Percentiles rank a stretch among this genome's conserved stretches.
These are phyloP conservation scores for Schizosaccharomyces cryophilus DNA, from an alignment of 805 yeast species.

Conservation along the genomic window DNA sequence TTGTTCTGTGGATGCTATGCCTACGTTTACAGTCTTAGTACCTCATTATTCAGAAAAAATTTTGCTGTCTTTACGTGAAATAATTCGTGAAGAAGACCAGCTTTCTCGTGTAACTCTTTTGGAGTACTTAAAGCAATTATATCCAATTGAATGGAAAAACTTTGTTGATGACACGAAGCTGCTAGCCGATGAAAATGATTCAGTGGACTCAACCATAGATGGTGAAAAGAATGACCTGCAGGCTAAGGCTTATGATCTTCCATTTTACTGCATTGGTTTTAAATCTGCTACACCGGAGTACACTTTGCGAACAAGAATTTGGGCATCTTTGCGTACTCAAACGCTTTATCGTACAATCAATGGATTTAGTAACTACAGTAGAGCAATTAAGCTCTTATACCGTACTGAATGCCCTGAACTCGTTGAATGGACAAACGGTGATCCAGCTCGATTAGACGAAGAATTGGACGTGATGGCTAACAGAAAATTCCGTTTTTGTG, in stretches of 20 bases:
- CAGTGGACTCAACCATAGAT: slow-evolving; percentile 21
- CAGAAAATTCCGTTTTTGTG: slow-evolving; percentile 54
- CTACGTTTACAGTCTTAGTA: slow-evolving; percentile 86
- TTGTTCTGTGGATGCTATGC: slow-evolving; percentile 97
- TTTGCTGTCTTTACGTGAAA: slow-evolving; percentile 74
- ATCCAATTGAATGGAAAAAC: slow-evolving; percentile 94
- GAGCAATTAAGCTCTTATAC: slow-evolving; percentile 80
- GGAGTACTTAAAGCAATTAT: slow-evolving; percentile 82
- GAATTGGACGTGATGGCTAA: slow-evolving; percentile 69
- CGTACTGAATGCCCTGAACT: slow-evolving; percentile 88
- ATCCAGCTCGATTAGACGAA: slow-evolving; percentile 84
- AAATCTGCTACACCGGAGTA: slow-evolving; percentile 94
- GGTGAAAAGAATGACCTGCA: slow-evolving; percentile 43
- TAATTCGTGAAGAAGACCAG: slow-evolving; percentile 91
- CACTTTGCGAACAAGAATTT: slow-evolving; percentile 82
- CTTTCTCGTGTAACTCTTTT: slow-evolving; percentile 84
- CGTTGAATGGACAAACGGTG: slow-evolving; percentile 96
- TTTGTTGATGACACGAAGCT: slow-evolving; percentile 90
- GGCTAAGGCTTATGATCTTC: slow-evolving; percentile 55
- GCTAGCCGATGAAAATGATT: slow-evolving; percentile 76
- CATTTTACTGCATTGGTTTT: slow-evolving; percentile 90
- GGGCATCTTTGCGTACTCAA: slow-evolving; percentile 96
- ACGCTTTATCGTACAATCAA: slow-evolving; percentile 90
- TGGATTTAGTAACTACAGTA: slow-evolving; percentile 94
- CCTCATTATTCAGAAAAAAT: slow-evolving; percentile 95